Conservation (phyloP, 139 green algal genomes). For the Micractinium conductrix region DNA sequence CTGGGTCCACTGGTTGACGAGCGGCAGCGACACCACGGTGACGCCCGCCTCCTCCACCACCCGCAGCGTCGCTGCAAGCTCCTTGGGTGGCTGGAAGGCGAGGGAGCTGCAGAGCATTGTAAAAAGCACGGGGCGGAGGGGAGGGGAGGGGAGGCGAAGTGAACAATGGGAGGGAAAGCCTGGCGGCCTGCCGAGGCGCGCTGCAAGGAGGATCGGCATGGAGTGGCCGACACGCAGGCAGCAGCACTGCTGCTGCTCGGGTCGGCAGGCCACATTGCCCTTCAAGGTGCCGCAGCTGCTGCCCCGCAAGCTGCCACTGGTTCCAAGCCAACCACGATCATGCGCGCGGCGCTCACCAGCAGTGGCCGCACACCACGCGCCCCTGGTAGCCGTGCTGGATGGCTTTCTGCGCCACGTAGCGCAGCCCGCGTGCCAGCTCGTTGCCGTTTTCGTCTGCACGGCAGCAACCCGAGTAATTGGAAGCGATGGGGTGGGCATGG, state of each 20-base stretch:
- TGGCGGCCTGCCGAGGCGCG: neutral
- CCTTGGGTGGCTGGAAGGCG: constrained; percentile 49
- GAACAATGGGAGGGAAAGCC: neutral
- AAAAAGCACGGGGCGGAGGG: neutral
- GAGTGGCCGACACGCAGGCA: neutral
- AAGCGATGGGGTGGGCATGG: too few relatives aligned
- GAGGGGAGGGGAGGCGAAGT: neutral
- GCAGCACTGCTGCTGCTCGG: neutral
- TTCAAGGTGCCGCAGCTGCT: too few relatives aligned
- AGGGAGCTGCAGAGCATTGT: constrained; percentile 70
- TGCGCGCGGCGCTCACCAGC: constrained; percentile 73
- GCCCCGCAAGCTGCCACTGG: too few relatives aligned
- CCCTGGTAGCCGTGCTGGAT: constrained; percentile 70
- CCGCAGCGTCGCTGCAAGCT: constrained; percentile 55
- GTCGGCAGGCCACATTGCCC: too few relatives aligned
- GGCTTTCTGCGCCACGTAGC: constrained; percentile 66
- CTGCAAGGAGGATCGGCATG: neutral
- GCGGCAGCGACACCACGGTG: constrained; percentile 69
- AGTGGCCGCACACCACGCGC: constrained; percentile 78
- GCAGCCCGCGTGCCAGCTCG: constrained; percentile 63
- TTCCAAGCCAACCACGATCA: too few relatives aligned
- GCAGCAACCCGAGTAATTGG: too few relatives aligned
- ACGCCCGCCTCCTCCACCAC: constrained; percentile 50
- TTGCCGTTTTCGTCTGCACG: constrained; percentile 88
- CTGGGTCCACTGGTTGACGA: constrained; percentile 81